phyloP scores from a whole-genome alignment of 2,329 filamentous ascomycete species.

The Nemania diffusa region DNA sequence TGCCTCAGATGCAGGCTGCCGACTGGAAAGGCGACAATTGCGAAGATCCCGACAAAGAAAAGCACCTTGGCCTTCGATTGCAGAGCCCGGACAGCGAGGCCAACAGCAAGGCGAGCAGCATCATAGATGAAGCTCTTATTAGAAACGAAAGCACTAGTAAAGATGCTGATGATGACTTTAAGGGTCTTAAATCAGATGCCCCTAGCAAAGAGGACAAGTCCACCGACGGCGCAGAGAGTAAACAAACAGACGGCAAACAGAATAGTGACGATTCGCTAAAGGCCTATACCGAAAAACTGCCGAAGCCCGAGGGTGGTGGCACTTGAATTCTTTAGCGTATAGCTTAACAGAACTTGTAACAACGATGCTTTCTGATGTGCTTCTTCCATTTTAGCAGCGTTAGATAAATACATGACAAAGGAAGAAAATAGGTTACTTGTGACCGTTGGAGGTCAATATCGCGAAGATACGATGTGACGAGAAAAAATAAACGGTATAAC shows the following conservation, averaged over 20 bases:
- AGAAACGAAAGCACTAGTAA: constrained; percentile 34
- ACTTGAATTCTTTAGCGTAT: constrained; percentile 13
- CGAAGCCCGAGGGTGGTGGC: constrained; percentile 41
- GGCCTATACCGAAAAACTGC: constrained; percentile 47
- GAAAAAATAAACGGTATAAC: background rate
- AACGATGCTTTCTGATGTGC: background rate
- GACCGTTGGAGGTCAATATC: background rate
- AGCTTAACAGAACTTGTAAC: background rate
- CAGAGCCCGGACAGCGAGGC: constrained; percentile 72
- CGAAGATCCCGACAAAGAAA: constrained; percentile 62
- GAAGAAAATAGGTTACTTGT: background rate
- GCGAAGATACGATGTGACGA: background rate
- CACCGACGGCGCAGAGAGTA: constrained; percentile 7
- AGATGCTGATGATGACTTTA: constrained; percentile 41
- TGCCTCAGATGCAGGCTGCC: constrained; percentile 75
- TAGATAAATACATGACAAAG: background rate
- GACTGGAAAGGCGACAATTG: constrained; percentile 76
- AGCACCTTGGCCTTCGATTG: constrained; percentile 74
- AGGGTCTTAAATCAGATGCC: constrained; percentile 36
- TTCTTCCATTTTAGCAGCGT: background rate
- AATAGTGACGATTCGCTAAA: constrained; percentile 39
- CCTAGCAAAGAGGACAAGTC: constrained; percentile 25
- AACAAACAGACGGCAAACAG: constrained; percentile 20
- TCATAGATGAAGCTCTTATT: constrained; percentile 55
- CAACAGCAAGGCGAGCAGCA: constrained; percentile 78